phyloP scores from a whole-genome alignment of 2,329 filamentous ascomycete species.

The Alternaria burnsii region DNA sequence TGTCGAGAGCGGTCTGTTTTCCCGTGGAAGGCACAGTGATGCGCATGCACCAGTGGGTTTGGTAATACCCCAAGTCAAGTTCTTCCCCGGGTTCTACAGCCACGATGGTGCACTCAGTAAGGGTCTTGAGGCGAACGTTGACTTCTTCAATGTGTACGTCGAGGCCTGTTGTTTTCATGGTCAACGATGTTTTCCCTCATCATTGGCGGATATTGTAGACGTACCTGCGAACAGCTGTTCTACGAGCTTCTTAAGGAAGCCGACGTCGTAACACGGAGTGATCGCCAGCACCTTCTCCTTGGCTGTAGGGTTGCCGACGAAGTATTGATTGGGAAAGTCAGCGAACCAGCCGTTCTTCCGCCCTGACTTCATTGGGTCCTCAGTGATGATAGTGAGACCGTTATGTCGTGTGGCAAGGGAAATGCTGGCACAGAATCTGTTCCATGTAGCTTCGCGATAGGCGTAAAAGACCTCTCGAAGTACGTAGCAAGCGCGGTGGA shows the following conservation, averaged over 20 bases:
- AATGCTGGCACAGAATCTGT: background rate
- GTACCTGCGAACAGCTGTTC: constrained; percentile 13
- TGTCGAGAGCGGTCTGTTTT: constrained; percentile 10
- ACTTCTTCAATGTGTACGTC: constrained; percentile 14
- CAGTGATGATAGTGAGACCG: constrained; percentile 1
- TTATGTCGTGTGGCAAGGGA: background rate
- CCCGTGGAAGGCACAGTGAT: constrained; percentile 6
- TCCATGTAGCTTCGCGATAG: constrained; percentile 5
- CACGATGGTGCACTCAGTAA: background rate
- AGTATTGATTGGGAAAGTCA: constrained; percentile 1
- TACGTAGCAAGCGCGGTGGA: background rate
- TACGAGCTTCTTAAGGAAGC: constrained; percentile 3
- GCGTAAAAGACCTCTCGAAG: background rate
- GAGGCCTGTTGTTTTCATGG: background rate
- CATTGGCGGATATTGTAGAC: background rate
- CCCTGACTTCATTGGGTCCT: background rate
- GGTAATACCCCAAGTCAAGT: background rate
- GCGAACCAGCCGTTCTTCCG: constrained; percentile 11
- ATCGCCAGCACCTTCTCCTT: constrained; percentile 5
- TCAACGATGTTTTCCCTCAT: background rate
- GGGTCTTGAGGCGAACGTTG: background rate
- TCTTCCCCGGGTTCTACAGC: background rate
- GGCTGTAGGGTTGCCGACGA: background rate
- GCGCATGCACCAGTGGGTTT: constrained; percentile 11
- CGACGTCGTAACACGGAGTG: constrained; percentile 8